Percentiles rank a stretch among this genome's conserved stretches.
phyloP scores from a whole-genome alignment of 2,329 filamentous ascomycete species.

The Fusarium chlamydosporum region DNA sequence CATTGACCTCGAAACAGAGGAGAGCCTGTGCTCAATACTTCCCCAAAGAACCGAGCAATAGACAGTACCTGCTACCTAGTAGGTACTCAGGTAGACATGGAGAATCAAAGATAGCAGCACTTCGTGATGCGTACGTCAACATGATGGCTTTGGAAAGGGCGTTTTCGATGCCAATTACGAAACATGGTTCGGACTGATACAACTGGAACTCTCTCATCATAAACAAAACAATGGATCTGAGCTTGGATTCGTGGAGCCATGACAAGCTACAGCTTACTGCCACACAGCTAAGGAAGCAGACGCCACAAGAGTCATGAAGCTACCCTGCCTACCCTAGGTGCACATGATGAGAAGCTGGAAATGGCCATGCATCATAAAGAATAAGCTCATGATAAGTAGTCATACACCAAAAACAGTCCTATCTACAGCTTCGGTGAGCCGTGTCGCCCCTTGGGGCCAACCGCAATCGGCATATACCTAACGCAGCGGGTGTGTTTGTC shows the following conservation, averaged over 20 bases:
- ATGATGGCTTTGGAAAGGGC: not conserved
- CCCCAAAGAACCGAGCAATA: too few species aligned
- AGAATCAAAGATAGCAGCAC: not conserved
- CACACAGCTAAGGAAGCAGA: conserved; percentile 22
- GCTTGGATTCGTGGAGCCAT: not conserved
- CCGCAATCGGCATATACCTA: conserved; percentile 18
- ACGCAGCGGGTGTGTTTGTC: conserved; percentile 9
- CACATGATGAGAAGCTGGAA: not conserved
- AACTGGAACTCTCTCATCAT: not conserved
- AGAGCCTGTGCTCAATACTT: not conserved
- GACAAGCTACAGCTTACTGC: conserved; percentile 22
- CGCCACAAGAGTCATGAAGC: conserved; percentile 22
- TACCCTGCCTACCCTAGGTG: conserved; percentile 12
- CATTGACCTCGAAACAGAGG: not conserved
- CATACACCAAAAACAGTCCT: conserved; percentile 1
- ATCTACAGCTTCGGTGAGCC: conserved; percentile 18
- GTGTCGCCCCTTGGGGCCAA: not conserved
- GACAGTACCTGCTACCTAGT: too few species aligned
- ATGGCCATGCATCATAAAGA: not conserved
- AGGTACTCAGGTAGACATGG: too few species aligned
- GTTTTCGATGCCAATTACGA: not conserved
- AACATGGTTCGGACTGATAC: not conserved
- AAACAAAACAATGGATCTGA: not conserved
- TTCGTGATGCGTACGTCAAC: not conserved
- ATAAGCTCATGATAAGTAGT: not conserved